Conservation (phyloP, 1,284 basidiomycete genomes). For the Rugiboletus extremiorientalis region DNA sequence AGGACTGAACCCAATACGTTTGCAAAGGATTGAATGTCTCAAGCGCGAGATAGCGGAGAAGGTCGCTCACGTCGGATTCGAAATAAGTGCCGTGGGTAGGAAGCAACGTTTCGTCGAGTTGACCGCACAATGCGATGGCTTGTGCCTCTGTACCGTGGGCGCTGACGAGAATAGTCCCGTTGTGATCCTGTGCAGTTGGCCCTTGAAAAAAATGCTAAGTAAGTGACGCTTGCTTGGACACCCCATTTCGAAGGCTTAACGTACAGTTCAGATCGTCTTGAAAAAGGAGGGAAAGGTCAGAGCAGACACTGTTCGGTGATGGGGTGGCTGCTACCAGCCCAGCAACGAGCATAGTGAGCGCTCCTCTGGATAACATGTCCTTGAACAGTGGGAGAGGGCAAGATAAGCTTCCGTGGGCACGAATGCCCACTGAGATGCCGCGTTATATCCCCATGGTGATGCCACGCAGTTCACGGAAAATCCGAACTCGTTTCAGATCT, state of each 20-base stretch:
- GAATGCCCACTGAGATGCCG: not conserved
- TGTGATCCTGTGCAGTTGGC: conserved; percentile 10
- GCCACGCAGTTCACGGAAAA: not conserved
- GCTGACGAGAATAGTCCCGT: conserved; percentile 12
- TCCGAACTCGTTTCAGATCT: not conserved
- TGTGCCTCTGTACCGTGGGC: conserved; percentile 3
- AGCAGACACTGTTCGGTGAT: conserved; percentile 3
- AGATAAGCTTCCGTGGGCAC: not conserved
- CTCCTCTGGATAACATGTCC: not conserved
- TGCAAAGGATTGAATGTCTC: conserved; percentile 5
- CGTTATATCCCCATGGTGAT: not conserved
- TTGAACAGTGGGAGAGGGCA: not conserved
- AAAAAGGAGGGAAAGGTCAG: conserved; percentile 9
- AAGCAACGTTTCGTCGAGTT: conserved; percentile 9
- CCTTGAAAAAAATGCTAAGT: not conserved
- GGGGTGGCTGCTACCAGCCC: not conserved
- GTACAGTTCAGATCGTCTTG: conserved; percentile 15
- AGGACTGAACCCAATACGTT: conserved; percentile 14
- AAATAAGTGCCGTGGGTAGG: conserved; percentile 11
- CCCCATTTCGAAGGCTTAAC: not conserved
- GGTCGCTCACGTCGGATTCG: conserved; percentile 4
- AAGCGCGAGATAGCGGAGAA: conserved; percentile 12
- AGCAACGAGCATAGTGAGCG: not conserved
- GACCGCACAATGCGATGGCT: conserved; percentile 6
- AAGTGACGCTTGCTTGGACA: not conserved